A percentile compares a stretch with the other conserved stretches of the same genome.
These are phyloP conservation scores for Bonia amplexicaulis DNA, from an alignment of 176 grass and related monocot genomes.

Conservation along the genomic window DNA sequence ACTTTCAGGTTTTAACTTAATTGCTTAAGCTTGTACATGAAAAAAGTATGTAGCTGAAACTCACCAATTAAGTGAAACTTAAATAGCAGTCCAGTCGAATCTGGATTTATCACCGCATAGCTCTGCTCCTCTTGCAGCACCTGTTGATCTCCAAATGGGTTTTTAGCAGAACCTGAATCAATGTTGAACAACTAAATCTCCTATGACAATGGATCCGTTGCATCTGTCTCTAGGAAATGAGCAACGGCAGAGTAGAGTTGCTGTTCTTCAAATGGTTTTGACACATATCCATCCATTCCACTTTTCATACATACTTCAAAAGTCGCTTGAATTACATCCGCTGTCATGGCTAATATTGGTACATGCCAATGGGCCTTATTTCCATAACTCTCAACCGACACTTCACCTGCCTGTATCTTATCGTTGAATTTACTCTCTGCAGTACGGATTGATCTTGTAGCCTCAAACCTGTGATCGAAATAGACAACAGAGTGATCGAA, in stretches of 20 bases:
- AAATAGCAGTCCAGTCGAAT: not conserved
- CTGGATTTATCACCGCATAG: not conserved
- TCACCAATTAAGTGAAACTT: conserved; percentile 5
- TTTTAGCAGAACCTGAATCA: not conserved
- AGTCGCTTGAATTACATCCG: conserved; percentile 81
- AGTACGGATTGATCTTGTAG: conserved; percentile 50
- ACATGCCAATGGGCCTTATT: conserved; percentile 50
- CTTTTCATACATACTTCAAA: conserved; percentile 59
- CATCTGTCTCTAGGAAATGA: conserved; percentile 54
- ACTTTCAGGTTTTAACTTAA: not conserved
- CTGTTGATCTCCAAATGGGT: not conserved
- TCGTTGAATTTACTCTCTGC: conserved; percentile 52
- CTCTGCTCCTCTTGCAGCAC: not conserved
- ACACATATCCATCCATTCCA: conserved; percentile 80
- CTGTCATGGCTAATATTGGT: conserved; percentile 82
- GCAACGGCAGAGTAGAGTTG: conserved; percentile 69
- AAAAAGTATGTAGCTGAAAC: not conserved
- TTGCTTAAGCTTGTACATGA: not conserved
- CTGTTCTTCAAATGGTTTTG: conserved; percentile 76
- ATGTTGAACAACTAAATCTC: not conserved
- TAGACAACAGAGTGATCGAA: not conserved
- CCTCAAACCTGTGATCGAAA: conserved; percentile 57
- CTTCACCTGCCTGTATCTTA: conserved; percentile 34
- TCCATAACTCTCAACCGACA: conserved; percentile 26
- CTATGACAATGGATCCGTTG: conserved; percentile 14